Base-by-base conservation (phyloP, 2,329 filamentous ascomycete genomes). In the Curvularia eragrostidis region DNA sequence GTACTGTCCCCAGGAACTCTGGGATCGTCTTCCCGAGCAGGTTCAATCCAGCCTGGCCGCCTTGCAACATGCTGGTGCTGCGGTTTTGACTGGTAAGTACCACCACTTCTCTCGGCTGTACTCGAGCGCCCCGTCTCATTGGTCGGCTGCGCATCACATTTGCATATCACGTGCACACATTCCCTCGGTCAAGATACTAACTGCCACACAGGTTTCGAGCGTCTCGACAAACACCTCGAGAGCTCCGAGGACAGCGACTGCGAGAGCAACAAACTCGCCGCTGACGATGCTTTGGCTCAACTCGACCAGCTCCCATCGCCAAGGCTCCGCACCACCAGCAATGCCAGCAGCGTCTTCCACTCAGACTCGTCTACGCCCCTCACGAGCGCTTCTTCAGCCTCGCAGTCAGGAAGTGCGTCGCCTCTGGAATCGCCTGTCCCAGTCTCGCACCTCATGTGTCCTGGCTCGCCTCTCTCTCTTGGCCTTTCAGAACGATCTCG, bases 11-110 rank as follows among this genome's bases (percentile, higher is more conserved):
- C 61, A 75, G 24, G 65, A 73, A 12, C 66, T 81, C 24, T 73
- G 75, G 69, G 59, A 70, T 26, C 67, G 63, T 28, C 71, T 82
- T 10, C 77, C 80, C 4, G 36, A 57, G 1, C 59, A 70, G 15
- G 66, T 82, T 13, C 65, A 72, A 48, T 61, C 68, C 12, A 65
- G 63, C 32, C 57, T 80, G 28, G 67, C 73, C 4, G 69, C 75
- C 30, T 74, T 81, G 66, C 75, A 78, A 61, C 75, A 77, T 47
- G 74, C 79, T 49, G 80, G 78, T 41, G 81, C 81, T 18, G 80
- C 80, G 36, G 75, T 81, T 32, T 70, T 75, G 61, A 82, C 79
- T 47, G 72, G 78, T 58, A 76, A 59, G 76, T 73, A 41, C 13
- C 41, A 42, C 10, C n/a, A n/a, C n/a, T n/a, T n/a, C n/a, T 52